Conservation (phyloP, 352 stramenopile genomes). For the Phytophthora fragariaefolia region DNA sequence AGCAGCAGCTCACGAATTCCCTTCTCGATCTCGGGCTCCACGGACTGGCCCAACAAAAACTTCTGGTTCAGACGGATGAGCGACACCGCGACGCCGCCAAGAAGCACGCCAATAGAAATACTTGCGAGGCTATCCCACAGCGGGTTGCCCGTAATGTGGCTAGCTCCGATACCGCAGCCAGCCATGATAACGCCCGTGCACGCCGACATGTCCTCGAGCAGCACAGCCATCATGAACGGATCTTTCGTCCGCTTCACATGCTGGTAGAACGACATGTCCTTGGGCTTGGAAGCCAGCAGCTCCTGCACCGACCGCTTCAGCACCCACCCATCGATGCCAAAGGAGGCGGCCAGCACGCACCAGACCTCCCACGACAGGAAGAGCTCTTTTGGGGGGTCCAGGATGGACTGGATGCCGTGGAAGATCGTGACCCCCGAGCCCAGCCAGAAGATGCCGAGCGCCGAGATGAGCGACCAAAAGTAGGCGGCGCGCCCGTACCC, state of each 20-base stretch:
- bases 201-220: slow-evolving; percentile 97
- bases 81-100: slow-evolving; percentile 94
- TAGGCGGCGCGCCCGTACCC: slow-evolving; percentile 98
- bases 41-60: slow-evolving; percentile 96
- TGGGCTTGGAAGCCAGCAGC: slow-evolving; percentile 78
- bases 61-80: slow-evolving; percentile 95
- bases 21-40: slow-evolving; percentile 93
- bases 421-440: slow-evolving; percentile 95
- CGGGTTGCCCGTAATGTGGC: slow-evolving; percentile 92
- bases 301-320: slow-evolving; percentile 92
- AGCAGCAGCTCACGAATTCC: slow-evolving; percentile 82
- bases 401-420: slow-evolving; percentile 89
- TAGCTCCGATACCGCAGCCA: slow-evolving; percentile 93
- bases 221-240: slow-evolving; percentile 96
- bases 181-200: slow-evolving; percentile 97
- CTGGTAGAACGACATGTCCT: slow-evolving; percentile 68
- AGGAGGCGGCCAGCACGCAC: slow-evolving; percentile 94
- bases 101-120: slow-evolving; percentile 94
- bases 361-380: slow-evolving; percentile 92
- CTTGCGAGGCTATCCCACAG: slow-evolving; percentile 96
- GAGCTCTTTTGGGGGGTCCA: slow-evolving; percentile 74
- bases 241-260: slow-evolving; percentile 90
- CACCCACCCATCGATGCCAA: slow-evolving; percentile 97
- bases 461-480: slow-evolving; percentile 99
- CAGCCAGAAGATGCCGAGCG: slow-evolving; percentile 98